phyloP scores from a whole-genome alignment of 176 grass and related monocot species.

The Musa itinerans region DNA sequence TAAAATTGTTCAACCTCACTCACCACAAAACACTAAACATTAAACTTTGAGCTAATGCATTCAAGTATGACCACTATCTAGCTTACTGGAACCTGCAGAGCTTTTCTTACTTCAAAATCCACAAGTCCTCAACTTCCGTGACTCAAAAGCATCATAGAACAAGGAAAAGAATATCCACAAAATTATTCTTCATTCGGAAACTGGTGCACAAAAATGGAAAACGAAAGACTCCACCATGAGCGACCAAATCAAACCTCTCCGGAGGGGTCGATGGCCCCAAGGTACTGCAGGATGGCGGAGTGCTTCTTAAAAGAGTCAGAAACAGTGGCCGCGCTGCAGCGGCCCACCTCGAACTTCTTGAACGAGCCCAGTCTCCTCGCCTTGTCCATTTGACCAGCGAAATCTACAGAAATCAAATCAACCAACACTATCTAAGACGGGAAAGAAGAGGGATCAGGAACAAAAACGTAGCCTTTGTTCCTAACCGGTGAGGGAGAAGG shows the following conservation, averaged over 20 bases:
- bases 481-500: conserved; percentile 66
- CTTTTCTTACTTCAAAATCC: not conserved
- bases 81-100: not conserved
- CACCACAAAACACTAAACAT: not conserved
- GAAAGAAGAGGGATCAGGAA: not conserved
- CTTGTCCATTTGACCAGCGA: conserved; percentile 74
- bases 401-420: conserved; percentile 36
- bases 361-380: conserved; percentile 53
- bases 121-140: not conserved
- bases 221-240: not conserved
- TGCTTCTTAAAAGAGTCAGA: conserved; percentile 5
- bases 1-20: not conserved
- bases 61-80: not conserved
- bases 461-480: not conserved
- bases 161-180: not conserved
- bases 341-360: conserved; percentile 7
- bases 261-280: not conserved
- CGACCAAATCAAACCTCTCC: conserved; percentile 4
- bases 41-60: not conserved
- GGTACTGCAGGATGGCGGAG: conserved; percentile 6
- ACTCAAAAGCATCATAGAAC: not conserved
- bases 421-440: not conserved
- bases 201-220: not conserved
- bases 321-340: conserved; percentile 6
- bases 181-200: not conserved